Conservation (phyloP, 2,329 filamentous ascomycete genomes). For the Camillea tinctor region DNA sequence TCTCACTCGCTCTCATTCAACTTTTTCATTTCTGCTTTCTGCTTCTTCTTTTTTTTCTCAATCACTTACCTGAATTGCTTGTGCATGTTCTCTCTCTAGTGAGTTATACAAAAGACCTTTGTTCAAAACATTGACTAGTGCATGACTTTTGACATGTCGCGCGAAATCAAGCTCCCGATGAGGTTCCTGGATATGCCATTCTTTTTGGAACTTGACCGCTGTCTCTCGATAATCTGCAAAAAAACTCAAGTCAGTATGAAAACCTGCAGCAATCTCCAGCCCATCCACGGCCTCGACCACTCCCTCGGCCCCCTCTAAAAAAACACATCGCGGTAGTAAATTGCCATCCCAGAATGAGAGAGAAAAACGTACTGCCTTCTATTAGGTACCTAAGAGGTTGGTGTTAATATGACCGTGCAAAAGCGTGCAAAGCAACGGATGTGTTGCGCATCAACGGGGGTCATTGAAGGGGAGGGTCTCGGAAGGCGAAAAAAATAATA, state of each 20-base stretch:
- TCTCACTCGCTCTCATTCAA: background rate
- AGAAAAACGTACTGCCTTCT: constrained; percentile 56
- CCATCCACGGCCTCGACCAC: constrained; percentile 24
- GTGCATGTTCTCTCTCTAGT: constrained; percentile 55
- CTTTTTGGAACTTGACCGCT: constrained; percentile 65
- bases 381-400: constrained; percentile 51
- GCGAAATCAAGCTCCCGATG: constrained; percentile 64
- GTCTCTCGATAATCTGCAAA: constrained; percentile 65
- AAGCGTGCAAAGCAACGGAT: constrained; percentile 4
- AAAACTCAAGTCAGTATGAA: constrained; percentile 34
- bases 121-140: constrained; percentile 62
- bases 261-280: constrained; percentile 20
- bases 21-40: background rate
- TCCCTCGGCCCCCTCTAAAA: constrained; percentile 3
- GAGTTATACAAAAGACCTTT: constrained; percentile 62
- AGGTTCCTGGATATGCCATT: constrained; percentile 64
- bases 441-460: background rate
- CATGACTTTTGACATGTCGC: constrained; percentile 63
- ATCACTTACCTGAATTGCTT: constrained; percentile 45
- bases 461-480: constrained; percentile 2
- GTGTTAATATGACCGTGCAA: constrained; percentile 23
- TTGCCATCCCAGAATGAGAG: constrained; percentile 3
- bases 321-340: constrained; percentile 6
- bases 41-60: background rate
- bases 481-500: constrained; percentile 27